Evolutionary conservation across 768 basidiomycete species (phyloP).

Genomic region (Auriculariales sp.): DNA sequence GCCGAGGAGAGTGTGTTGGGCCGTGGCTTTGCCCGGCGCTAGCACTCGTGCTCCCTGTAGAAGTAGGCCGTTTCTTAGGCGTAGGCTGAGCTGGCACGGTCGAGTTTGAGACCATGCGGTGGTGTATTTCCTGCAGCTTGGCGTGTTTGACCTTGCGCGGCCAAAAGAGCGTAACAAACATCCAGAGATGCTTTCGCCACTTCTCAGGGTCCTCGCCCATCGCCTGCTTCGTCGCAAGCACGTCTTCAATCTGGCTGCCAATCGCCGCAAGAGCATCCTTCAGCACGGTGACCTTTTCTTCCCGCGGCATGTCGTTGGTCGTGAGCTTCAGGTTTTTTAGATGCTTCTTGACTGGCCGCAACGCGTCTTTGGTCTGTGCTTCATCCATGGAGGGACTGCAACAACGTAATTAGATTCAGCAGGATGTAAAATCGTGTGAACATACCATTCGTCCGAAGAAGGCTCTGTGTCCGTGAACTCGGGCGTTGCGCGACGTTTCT

Average conservation of each 20-base stretch:
- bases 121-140: conserved; percentile 89
- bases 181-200: conserved; percentile 94
- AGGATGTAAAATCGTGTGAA: conserved; percentile 9
- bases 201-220: conserved; percentile 71
- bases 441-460: conserved; percentile 82
- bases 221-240: conserved; percentile 59
- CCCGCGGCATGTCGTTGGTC: conserved; percentile 84
- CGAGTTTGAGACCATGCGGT: conserved; percentile 91
- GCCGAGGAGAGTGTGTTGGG: too few species aligned
- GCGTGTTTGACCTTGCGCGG: conserved; percentile 91
- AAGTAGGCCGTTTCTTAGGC: too few species aligned
- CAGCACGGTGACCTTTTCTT: conserved; percentile 89
- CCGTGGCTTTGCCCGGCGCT: too few species aligned
- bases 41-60: too few species aligned
- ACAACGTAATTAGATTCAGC: not conserved
- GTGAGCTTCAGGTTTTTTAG: conserved; percentile 94
- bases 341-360: conserved; percentile 94
- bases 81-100: too few species aligned
- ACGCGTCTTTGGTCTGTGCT: conserved; percentile 77
- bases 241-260: conserved; percentile 78
- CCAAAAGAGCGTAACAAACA: conserved; percentile 97
- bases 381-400: conserved; percentile 91
- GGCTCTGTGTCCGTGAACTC: conserved; percentile 86
- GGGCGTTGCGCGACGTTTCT: conserved; percentile 89
- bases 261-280: conserved; percentile 93